Conservation (phyloP, 2,329 filamentous ascomycete genomes). For the Talaromyces sp. region DNA sequence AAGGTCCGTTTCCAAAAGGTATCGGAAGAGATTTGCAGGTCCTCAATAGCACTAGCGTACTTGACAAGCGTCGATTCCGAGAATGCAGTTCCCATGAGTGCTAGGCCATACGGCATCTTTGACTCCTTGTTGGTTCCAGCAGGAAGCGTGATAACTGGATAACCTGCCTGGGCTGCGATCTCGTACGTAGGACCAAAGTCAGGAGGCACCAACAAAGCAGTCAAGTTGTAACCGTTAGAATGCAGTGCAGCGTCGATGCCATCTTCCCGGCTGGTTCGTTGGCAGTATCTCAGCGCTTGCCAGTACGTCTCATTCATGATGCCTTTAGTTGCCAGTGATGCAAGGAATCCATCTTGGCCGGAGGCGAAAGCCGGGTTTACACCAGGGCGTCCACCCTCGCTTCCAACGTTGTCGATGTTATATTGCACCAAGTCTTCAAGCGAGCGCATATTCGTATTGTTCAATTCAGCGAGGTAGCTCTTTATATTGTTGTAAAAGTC, state of each 20-base stretch:
- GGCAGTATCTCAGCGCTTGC: slow-evolving; percentile 60
- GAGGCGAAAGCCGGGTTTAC: slow-evolving; percentile 60
- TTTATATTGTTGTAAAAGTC: slow-evolving; percentile 58
- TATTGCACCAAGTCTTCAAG: slow-evolving; percentile 62
- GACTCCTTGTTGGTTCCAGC: slow-evolving; percentile 50
- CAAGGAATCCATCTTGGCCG: slow-evolving; percentile 67
- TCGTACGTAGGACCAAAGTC: slow-evolving; percentile 64
- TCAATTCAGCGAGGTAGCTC: slow-evolving; percentile 57
- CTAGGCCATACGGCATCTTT: slow-evolving; percentile 59
- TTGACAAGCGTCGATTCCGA: slow-evolving; percentile 53
- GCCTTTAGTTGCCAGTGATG: slow-evolving; percentile 57
- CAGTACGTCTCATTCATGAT: slow-evolving; percentile 60
- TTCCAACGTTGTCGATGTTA: slow-evolving; percentile 58
- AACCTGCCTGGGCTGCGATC: slow-evolving; percentile 69
- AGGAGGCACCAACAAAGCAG: slow-evolving; percentile 62
- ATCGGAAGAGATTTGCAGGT: slow-evolving; percentile 44
- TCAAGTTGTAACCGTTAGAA: slow-evolving; percentile 42
- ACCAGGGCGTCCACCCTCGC: slow-evolving; percentile 60
- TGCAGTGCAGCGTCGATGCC: slow-evolving; percentile 65
- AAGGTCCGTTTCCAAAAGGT: slow-evolving; percentile 44
- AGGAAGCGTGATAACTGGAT: slow-evolving; percentile 66
- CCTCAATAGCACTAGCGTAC: slow-evolving; percentile 60
- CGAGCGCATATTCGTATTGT: slow-evolving; percentile 55
- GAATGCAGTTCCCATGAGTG: slow-evolving; percentile 58
- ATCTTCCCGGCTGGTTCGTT: slow-evolving; percentile 53